A percentile compares a stretch with the other conserved stretches of the same genome.
phyloP scores from a whole-genome alignment of 2,329 filamentous ascomycete species.

The Westerdykella sp. region DNA sequence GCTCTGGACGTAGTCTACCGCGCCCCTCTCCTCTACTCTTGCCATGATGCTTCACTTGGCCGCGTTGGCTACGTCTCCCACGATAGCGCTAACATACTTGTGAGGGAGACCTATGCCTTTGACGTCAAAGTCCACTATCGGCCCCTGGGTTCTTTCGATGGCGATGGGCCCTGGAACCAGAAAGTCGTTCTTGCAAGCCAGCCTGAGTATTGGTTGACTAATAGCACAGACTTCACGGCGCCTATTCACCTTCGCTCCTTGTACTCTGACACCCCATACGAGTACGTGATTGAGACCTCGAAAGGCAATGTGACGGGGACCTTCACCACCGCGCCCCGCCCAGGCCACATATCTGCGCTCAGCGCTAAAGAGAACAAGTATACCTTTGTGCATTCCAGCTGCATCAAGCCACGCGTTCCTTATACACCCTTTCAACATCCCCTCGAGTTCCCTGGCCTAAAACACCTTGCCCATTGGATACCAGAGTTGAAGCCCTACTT shows the following conservation, averaged over 20 bases:
- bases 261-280: constrained; percentile 66
- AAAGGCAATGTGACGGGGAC: constrained; percentile 82
- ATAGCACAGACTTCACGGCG: constrained; percentile 77
- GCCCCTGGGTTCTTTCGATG: constrained; percentile 16
- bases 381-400: constrained; percentile 88
- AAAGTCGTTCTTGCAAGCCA: constrained; percentile 26
- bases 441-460: constrained; percentile 73
- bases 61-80: constrained; percentile 82
- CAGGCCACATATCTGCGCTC: constrained; percentile 54
- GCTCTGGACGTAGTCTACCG: constrained; percentile 73
- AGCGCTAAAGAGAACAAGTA: constrained; percentile 60
- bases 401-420: constrained; percentile 84
- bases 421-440: constrained; percentile 82
- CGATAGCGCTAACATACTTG: constrained; percentile 68
- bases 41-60: constrained; percentile 73
- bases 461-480: constrained; percentile 66
- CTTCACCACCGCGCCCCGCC: constrained; percentile 69
- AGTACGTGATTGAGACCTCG: constrained; percentile 59
- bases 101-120: constrained; percentile 73
- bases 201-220: constrained; percentile 50
- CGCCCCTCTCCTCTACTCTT: constrained; percentile 62
- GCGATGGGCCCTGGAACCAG: constrained; percentile 25
- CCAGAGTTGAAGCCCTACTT: constrained; percentile 66
- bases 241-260: constrained; percentile 62
- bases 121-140: constrained; percentile 50